Percentiles rank a stretch among this genome's conserved stretches.
Evolutionary conservation across 768 basidiomycete species (phyloP).

Genomic region (Exsudoporus frostii): DNA sequence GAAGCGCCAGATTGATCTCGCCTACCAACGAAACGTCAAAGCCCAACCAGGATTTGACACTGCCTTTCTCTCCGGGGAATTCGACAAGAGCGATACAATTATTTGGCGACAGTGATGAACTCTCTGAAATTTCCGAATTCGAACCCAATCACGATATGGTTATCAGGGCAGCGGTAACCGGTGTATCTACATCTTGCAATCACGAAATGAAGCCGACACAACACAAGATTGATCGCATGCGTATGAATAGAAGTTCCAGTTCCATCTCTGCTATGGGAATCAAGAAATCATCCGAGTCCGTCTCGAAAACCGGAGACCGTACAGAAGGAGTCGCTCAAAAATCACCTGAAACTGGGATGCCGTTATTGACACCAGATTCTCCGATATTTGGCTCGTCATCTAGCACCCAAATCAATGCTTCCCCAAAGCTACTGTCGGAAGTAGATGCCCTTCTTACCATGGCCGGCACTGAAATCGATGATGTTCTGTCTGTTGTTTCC

Average conservation of each 20-base stretch:
- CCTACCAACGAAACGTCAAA: background rate
- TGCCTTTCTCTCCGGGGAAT: background rate
- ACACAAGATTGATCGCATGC: background rate
- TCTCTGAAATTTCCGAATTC: constrained; percentile 36
- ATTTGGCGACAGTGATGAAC: constrained; percentile 22
- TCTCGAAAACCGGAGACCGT: background rate
- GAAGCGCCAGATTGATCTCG: background rate
- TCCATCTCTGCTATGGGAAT: background rate
- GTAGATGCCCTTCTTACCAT: background rate
- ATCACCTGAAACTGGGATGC: background rate
- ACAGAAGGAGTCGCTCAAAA: background rate
- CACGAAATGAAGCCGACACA: background rate
- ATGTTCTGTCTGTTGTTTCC: background rate
- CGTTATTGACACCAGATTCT: background rate
- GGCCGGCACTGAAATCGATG: background rate
- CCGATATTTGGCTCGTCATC: constrained; percentile 13
- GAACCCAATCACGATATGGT: constrained; percentile 7
- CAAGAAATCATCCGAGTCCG: background rate
- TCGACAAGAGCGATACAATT: background rate
- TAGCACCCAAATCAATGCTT: constrained; percentile 14
- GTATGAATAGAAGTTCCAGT: constrained; percentile 11
- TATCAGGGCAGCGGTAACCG: background rate
- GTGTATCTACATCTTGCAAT: background rate
- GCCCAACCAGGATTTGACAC: background rate
- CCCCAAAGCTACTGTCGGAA: constrained; percentile 2